These are phyloP conservation scores for Scenedesmus sp. DNA, from an alignment of 163 green algal genomes.

Conservation along the genomic window DNA sequence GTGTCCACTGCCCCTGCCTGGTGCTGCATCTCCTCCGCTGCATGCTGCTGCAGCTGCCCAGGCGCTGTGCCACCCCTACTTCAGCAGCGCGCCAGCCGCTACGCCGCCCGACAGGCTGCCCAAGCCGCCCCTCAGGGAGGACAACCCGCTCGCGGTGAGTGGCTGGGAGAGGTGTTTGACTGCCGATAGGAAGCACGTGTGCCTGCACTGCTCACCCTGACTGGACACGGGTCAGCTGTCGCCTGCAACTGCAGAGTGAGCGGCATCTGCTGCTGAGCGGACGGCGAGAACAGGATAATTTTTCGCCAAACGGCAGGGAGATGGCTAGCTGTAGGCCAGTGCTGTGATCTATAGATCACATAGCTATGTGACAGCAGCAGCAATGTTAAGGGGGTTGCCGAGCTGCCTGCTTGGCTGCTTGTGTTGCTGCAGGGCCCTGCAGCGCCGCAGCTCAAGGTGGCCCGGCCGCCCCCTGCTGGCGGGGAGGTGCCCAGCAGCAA, in stretches of 20 bases:
- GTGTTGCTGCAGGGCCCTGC: conserved; percentile 21
- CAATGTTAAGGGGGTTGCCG: too few relatives aligned
- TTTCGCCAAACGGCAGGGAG: too few relatives aligned
- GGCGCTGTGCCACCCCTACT: conserved; percentile 64
- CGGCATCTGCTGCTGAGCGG: not conserved
- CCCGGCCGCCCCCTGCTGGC: conserved; percentile 10
- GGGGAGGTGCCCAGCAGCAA: conserved; percentile 11
- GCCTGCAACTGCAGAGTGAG: not conserved
- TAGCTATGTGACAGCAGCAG: too few relatives aligned
- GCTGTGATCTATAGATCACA: too few relatives aligned
- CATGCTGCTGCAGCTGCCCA: conserved; percentile 49
- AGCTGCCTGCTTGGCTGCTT: too few relatives aligned
- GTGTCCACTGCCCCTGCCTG: not conserved
- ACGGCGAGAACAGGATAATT: too few relatives aligned
- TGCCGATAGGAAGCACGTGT: too few relatives aligned
- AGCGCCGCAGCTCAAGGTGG: not conserved
- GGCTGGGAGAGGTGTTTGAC: too few relatives aligned
- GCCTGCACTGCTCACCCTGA: too few relatives aligned
- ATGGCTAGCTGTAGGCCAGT: too few relatives aligned
- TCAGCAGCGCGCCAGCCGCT: conserved; percentile 40
- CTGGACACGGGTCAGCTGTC: not conserved
- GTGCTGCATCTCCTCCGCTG: not conserved
- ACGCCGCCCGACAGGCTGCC: conserved; percentile 44
- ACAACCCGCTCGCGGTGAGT: conserved; percentile 52
- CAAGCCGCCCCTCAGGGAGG: conserved; percentile 50